phyloP scores from a whole-genome alignment of 257 asterid species.

The Cynanchum wilfordii region DNA sequence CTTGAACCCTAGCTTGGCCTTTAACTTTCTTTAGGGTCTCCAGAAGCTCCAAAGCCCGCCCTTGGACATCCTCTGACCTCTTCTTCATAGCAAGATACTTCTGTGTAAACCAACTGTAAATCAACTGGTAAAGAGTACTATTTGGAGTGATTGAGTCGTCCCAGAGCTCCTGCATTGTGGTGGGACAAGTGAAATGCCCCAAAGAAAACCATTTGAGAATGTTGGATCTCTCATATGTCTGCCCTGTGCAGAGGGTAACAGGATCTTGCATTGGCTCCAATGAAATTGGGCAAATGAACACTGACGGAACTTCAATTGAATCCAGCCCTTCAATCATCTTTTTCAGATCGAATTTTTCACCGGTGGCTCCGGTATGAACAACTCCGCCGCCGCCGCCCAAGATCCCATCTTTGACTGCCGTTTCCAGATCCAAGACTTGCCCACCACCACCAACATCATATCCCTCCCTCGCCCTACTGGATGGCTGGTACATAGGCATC shows the following conservation, averaged over 20 bases:
- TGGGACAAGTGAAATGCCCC: constrained; percentile 79
- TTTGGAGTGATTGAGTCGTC: constrained; percentile 60
- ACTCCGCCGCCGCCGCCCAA: constrained; percentile 51
- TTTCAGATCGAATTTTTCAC: constrained; percentile 67
- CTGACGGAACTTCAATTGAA: constrained; percentile 53
- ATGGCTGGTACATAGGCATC: constrained; percentile 50
- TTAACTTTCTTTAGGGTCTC: constrained; percentile 46
- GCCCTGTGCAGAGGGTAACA: constrained; percentile 85
- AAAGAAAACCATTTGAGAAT: constrained; percentile 74
- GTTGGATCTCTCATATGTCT: constrained; percentile 71
- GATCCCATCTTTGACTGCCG: constrained; percentile 61
- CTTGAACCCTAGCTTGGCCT: constrained; percentile 56
- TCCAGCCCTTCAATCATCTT: constrained; percentile 67
- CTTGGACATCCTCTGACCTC: constrained; percentile 60
- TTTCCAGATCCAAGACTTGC: constrained; percentile 56
- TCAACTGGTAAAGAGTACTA: constrained; percentile 54
- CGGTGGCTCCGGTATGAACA: constrained; percentile 21
- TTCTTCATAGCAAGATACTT: constrained; percentile 64
- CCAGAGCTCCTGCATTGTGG: constrained; percentile 84
- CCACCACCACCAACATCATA: constrained; percentile 43
- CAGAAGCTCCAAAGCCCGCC: constrained; percentile 53
- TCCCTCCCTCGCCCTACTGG: constrained; percentile 34
- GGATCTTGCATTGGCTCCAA: constrained; percentile 84
- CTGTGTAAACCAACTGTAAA: constrained; percentile 57
- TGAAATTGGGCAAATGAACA: constrained; percentile 72